Percentiles rank a stretch among this genome's conserved stretches.
Evolutionary conservation across 73 alveolate species (phyloP).

Genomic region (Durusdinium trenchii): DNA sequence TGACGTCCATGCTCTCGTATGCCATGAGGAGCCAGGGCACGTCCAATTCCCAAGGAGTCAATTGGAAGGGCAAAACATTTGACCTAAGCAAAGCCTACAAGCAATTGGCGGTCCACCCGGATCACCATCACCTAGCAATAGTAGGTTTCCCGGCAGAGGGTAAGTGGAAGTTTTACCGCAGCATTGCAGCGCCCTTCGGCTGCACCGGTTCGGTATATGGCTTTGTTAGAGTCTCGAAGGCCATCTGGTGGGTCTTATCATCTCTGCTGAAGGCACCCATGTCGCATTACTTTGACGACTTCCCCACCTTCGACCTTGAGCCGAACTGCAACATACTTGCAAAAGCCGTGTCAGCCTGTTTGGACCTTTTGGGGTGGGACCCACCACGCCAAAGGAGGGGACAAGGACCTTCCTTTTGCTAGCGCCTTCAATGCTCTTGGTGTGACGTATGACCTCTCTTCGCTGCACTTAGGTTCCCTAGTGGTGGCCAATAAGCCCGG

Average conservation of each 20-base stretch:
- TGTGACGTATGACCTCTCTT: neutral
- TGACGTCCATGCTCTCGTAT: neutral
- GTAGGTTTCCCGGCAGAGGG: neutral
- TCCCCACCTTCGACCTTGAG: neutral
- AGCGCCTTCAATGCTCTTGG: neutral
- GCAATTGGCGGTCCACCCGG: neutral
- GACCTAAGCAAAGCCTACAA: neutral
- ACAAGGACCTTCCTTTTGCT: neutral
- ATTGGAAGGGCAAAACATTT: neutral
- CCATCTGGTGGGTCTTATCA: neutral
- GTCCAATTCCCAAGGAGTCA: neutral
- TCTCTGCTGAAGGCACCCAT: too few species aligned
- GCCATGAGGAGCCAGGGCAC: neutral
- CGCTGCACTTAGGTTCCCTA: neutral
- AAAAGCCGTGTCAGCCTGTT: neutral
- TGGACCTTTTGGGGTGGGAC: slow-evolving; percentile 30
- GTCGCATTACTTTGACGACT: slow-evolving; percentile 11
- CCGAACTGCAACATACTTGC: neutral
- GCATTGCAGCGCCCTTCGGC: neutral
- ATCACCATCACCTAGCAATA: neutral
- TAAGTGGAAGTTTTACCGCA: neutral
- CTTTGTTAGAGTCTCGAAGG: neutral
- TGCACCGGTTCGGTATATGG: neutral
- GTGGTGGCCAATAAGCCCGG: neutral
- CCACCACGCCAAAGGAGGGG: neutral